Percentiles rank a stretch among this genome's conserved stretches.
These are phyloP conservation scores for Phytophthora sansomeana DNA, from an alignment of 352 stramenopile species.

Conservation along the genomic window DNA sequence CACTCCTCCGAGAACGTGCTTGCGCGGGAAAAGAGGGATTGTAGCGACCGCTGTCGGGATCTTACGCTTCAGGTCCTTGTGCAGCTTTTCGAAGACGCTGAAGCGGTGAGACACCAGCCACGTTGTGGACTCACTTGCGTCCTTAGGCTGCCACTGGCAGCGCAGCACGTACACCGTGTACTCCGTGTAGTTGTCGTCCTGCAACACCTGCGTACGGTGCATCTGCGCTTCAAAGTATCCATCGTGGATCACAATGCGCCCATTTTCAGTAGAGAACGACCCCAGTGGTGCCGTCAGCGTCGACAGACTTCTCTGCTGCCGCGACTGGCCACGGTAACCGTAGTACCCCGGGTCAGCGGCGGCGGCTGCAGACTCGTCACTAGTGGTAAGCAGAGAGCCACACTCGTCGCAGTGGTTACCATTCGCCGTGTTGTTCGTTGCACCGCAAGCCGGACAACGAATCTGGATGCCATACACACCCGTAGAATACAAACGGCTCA, in stretches of 20 bases:
- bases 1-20: conserved; percentile 85
- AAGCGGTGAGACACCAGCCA: conserved; percentile 47
- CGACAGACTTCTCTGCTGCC: conserved; percentile 62
- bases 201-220: conserved; percentile 85
- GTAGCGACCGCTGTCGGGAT: conserved; percentile 41
- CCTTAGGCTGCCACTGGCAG: conserved; percentile 84
- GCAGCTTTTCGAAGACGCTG: conserved; percentile 46
- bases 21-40: conserved; percentile 77
- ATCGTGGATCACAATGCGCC: conserved; percentile 85
- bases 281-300: conserved; percentile 76
- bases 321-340: conserved; percentile 66
- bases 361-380: conserved; percentile 61
- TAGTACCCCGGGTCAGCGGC: conserved; percentile 62
- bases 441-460: conserved; percentile 83
- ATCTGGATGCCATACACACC: conserved; percentile 89
- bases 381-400: conserved; percentile 84
- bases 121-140: conserved; percentile 39
- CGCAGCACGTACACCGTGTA: conserved; percentile 91
- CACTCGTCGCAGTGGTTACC: conserved; percentile 90
- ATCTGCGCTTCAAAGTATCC: conserved; percentile 88
- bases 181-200: conserved; percentile 91
- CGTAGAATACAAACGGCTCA: conserved; percentile 79
- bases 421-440: conserved; percentile 90
- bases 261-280: conserved; percentile 80
- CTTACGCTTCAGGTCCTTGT: conserved; percentile 48